phyloP scores from a whole-genome alignment of 805 yeast genomes.

The Lipomyces oligophaga region DNA sequence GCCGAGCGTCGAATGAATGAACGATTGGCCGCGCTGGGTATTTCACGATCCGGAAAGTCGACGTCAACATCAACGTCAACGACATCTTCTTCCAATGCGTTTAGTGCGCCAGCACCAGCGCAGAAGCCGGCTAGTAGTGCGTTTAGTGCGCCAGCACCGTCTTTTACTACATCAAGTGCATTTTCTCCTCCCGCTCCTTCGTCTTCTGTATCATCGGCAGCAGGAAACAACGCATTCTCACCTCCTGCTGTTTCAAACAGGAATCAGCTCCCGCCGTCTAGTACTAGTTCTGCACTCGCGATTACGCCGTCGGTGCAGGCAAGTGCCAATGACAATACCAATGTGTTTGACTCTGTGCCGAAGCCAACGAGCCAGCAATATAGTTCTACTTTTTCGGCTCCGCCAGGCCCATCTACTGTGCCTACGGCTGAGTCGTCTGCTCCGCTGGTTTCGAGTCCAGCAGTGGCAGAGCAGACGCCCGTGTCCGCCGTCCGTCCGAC shows the following conservation, averaged over 20 bases:
- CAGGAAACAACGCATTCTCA: constrained; percentile 5
- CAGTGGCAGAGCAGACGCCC: neutral
- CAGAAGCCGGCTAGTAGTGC: constrained; percentile 2
- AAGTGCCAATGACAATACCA: no score
- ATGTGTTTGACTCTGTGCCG: no score
- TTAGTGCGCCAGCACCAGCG: constrained; percentile 28
- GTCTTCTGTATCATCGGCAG: no score
- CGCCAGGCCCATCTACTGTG: no score
- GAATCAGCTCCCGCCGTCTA: no score
- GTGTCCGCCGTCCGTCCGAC: neutral
- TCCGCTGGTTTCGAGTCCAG: neutral
- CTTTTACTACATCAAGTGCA: constrained; percentile 9
- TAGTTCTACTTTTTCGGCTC: neutral
- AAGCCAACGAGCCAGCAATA: no score
- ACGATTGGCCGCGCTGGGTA: constrained; percentile 74
- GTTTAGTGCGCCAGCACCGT: constrained; percentile 26
- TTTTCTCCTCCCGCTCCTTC: neutral
- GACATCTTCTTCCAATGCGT: neutral
- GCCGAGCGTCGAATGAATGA: constrained; percentile 81
- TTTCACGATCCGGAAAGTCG: constrained; percentile 35
- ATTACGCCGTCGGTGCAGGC: no score
- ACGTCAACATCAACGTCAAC: constrained; percentile 10
- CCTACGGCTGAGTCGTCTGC: neutral
- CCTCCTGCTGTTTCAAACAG: no score
- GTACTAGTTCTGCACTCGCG: no score